Evolutionary conservation across 225 moss, liverwort and hornwort species (phyloP), one percentile per base, ranked within the genome.

Genomic region (Pseudoscleropodium purum): DNA sequence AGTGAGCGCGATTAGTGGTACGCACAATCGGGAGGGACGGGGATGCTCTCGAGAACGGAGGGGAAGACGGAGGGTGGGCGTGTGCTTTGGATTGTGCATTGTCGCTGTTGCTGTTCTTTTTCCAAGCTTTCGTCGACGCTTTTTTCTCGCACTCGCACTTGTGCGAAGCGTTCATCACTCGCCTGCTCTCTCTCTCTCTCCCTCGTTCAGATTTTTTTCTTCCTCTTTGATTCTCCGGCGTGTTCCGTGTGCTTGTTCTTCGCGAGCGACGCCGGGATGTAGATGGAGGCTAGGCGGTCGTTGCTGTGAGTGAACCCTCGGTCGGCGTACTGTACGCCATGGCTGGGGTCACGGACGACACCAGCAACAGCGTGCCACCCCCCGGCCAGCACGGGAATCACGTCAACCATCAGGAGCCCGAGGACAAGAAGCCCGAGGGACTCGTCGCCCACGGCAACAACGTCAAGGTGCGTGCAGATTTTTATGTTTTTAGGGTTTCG

Each of bases 291-390:
- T 51, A 82, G 78, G 29, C 72, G 79, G 89, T 90, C 84, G 93
- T 91, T 78, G 87, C 84, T 89, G 86, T 84, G 89, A 91, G 81
- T 78, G 68, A 87, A 73, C 90, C 81, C 86, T 93, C 62, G 89
- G 89, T 86, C 59, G 86, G 80, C 89, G 74, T 75, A 23, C 56
- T 34, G 63, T 62, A 62, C 88, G 91, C 89, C 70, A 93, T 93
- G 93, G 93, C 93, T 84, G 93, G 93, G 86, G 93, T 88, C 75
- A 86, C 93, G 84, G 91, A 93, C 84, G 93, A 88, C 86, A 87
- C 93, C 68, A 93, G 84, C 84, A 93, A 88, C 86, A 93, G 90
- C 81, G 91, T 86, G 90, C 90, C 91, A 60, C 31, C 91, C 62
- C 78, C 78, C 79, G 88, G 78, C 30, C 92, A 87, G 87, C 91